Evolutionary conservation across 1,139 yeast species (phyloP).

Genomic region (Saccharomyces hybrid): DNA sequence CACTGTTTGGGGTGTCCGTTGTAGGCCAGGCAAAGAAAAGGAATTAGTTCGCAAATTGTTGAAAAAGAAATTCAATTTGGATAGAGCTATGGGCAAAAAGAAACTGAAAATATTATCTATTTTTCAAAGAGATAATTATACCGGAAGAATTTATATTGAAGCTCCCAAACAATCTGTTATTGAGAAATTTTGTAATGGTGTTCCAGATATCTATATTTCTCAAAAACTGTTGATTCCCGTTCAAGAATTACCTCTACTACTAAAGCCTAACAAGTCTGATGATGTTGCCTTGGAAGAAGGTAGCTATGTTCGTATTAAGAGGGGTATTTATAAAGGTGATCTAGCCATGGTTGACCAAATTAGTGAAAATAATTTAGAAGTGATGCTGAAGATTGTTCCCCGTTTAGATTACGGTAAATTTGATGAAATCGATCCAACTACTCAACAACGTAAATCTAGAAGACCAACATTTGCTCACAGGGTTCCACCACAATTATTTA

Average conservation of each 20-base stretch:
- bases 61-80: conserved; percentile 57
- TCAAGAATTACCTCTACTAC: conserved; percentile 86
- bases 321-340: conserved; percentile 91
- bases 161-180: conserved; percentile 93
- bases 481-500: conserved; percentile 81
- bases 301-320: conserved; percentile 77
- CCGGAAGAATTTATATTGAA: conserved; percentile 88
- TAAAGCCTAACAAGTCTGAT: conserved; percentile 82
- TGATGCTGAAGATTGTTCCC: conserved; percentile 84
- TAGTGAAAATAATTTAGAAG: conserved; percentile 92
- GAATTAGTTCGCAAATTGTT: conserved; percentile 78
- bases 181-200: conserved; percentile 77
- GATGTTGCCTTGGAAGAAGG: conserved; percentile 90
- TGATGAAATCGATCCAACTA: conserved; percentile 48
- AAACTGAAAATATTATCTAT: conserved; percentile 80
- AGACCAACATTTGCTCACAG: conserved; percentile 48
- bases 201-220: conserved; percentile 66
- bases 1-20: conserved; percentile 89
- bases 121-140: conserved; percentile 88
- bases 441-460: conserved; percentile 42
- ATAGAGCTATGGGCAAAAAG: conserved; percentile 34
- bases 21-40: conserved; percentile 89
- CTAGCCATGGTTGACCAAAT: conserved; percentile 88
- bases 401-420: conserved; percentile 81
- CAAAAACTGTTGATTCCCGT: conserved; percentile 90